Conservation (phyloP, 139 green algal genomes). For the Chlorella sp. region DNA sequence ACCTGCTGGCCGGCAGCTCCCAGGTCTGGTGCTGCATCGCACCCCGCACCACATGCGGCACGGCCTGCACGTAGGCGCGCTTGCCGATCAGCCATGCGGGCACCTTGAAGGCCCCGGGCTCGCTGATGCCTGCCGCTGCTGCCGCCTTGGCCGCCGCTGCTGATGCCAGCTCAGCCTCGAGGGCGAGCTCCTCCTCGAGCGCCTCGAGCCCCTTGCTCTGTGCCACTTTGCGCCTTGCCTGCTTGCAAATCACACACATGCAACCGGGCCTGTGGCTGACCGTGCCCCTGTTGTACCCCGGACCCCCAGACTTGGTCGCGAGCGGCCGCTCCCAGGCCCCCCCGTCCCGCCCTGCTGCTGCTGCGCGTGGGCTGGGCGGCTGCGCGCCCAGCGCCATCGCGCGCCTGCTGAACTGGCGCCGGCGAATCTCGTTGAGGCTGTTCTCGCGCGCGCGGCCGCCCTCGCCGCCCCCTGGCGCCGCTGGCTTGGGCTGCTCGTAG, state of each 20-base stretch:
- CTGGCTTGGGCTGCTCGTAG: constrained; percentile 37
- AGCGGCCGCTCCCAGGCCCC: no score
- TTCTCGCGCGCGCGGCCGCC: not conserved
- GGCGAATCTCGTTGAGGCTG: no score
- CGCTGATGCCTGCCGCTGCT: not conserved
- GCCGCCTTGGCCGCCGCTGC: constrained; percentile 5
- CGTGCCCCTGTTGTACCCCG: not conserved
- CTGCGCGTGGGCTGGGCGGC: no score
- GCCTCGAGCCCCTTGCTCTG: constrained; percentile 14
- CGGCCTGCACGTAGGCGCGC: constrained; percentile 69
- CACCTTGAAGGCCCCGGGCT: not conserved
- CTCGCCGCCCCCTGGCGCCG: no score
- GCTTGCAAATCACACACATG: constrained; percentile 79
- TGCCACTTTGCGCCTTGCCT: constrained; percentile 45
- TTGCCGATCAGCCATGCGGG: constrained; percentile 52
- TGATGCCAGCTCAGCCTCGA: not conserved
- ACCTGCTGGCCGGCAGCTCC: no score
- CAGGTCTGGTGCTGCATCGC: no score
- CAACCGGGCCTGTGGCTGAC: constrained; percentile 55
- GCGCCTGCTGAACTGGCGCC: no score
- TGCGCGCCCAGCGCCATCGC: no score
- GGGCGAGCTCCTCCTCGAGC: constrained; percentile 5
- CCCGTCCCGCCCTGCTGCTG: no score
- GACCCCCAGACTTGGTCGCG: no score
- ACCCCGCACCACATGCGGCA: no score